phyloP scores from a whole-genome alignment of 164 flowering plant species.

The Kingdonia uniflora region DNA sequence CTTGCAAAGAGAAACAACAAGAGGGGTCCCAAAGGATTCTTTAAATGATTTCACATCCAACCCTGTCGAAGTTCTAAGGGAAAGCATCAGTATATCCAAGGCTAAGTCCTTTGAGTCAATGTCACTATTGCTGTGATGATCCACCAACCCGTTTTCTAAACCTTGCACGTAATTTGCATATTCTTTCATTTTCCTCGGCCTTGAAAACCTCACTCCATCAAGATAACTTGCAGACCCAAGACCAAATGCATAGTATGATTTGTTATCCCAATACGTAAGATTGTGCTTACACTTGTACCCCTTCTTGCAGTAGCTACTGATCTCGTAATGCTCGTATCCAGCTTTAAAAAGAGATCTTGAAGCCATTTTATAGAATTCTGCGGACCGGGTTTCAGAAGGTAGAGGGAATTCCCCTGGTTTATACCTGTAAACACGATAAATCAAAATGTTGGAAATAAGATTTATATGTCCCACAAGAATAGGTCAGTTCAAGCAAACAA shows the following conservation, averaged over 20 bases:
- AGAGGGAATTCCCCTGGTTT: constrained; percentile 84
- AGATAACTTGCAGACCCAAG: constrained; percentile 81
- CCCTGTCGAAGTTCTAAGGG: constrained; percentile 73
- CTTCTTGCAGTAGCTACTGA: constrained; percentile 71
- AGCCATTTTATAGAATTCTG: constrained; percentile 74
- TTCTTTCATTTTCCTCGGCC: constrained; percentile 73
- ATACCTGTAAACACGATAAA: constrained; percentile 45
- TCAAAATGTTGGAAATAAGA: neutral
- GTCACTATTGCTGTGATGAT: constrained; percentile 9
- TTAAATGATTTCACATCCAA: constrained; percentile 47
- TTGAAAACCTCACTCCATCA: constrained; percentile 61
- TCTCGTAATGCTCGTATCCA: constrained; percentile 78
- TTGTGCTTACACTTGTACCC: constrained; percentile 84
- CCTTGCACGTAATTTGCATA: constrained; percentile 45
- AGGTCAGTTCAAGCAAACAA: too few species aligned
- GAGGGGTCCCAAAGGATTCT: constrained; percentile 47
- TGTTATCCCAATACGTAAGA: constrained; percentile 68
- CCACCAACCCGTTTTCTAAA: constrained; percentile 39
- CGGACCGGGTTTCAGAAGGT: constrained; percentile 72
- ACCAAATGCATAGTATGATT: constrained; percentile 75
- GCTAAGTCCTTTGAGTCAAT: constrained; percentile 46
- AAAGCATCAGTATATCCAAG: constrained; percentile 77
- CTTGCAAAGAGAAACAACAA: constrained; percentile 38
- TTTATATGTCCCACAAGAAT: too few species aligned
- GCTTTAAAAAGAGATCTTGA: constrained; percentile 44